Evolutionary conservation across 1,139 yeast species (phyloP).

Genomic region (Citeromyces hawaiiensis): DNA sequence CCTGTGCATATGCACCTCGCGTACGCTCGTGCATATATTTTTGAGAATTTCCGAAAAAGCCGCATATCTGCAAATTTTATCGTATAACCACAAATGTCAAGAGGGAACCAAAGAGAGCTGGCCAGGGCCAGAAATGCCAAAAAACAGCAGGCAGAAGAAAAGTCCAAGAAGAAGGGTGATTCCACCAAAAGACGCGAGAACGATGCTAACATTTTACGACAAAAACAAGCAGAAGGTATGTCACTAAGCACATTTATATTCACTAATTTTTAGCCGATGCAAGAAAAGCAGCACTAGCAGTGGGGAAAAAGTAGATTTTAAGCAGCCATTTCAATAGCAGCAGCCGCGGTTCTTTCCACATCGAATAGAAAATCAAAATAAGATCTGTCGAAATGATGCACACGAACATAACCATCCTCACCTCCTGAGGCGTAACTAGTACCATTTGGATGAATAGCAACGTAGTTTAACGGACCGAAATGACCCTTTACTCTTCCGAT

Average conservation of each 20-base stretch:
- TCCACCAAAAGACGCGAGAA: conserved; percentile 69
- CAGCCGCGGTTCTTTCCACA: conserved; percentile 67
- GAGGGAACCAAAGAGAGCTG: conserved; percentile 94
- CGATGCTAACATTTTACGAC: conserved; percentile 77
- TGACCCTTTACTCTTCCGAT: conserved; percentile 97
- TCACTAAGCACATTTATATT: conserved; percentile 9
- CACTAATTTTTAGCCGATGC: conserved; percentile 39
- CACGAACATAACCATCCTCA: conserved; percentile 94
- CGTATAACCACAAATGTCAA: conserved; percentile 64
- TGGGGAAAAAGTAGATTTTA: conserved; percentile 5
- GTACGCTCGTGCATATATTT: no score
- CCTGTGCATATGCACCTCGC: no score
- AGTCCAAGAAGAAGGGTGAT: conserved; percentile 66
- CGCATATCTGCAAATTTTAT: no score
- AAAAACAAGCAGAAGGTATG: conserved; percentile 75
- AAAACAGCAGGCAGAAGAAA: conserved; percentile 57
- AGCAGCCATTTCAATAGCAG: conserved; percentile 6
- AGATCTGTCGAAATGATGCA: conserved; percentile 84
- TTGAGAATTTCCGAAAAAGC: no score
- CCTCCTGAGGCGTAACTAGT: conserved; percentile 92
- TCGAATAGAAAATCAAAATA: conserved; percentile 90
- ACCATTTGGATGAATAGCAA: conserved; percentile 93
- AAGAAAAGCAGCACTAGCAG: conserved; percentile 32
- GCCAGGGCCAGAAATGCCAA: conserved; percentile 83
- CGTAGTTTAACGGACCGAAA: conserved; percentile 93